These are phyloP conservation scores for Gamarada debralockiae DNA, from an alignment of 495 filamentous ascomycete species.

Conservation along the genomic window DNA sequence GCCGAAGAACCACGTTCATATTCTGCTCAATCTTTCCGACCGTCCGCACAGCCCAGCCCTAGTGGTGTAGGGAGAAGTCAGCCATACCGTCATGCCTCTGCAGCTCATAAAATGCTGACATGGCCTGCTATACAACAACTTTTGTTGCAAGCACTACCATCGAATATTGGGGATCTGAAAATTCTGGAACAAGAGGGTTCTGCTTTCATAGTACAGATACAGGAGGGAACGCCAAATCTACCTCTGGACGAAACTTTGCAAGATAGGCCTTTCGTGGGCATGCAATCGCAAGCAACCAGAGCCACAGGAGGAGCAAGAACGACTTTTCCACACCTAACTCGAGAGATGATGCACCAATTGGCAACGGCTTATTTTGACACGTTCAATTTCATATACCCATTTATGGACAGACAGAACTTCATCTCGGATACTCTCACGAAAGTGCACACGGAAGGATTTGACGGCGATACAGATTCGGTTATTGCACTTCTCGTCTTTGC, in stretches of 20 bases:
- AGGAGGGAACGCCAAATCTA: slow-evolving; percentile 32
- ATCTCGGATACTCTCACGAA: slow-evolving; percentile 39
- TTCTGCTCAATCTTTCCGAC: slow-evolving; percentile 9
- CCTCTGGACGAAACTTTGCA: slow-evolving; percentile 24
- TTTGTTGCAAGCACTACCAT: slow-evolving; percentile 25
- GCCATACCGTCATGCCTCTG: slow-evolving; percentile 45
- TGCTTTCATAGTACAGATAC: slow-evolving; percentile 39
- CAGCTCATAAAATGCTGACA: slow-evolving; percentile 52
- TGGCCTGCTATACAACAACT: slow-evolving; percentile 54
- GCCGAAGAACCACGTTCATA: slow-evolving; percentile 10
- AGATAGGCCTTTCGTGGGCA: slow-evolving; percentile 24
- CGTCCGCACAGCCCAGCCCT: slow-evolving; percentile 8
- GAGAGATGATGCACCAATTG: slow-evolving; percentile 46
- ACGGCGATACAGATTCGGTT: slow-evolving; percentile 42
- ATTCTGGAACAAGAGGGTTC: slow-evolving; percentile 40
- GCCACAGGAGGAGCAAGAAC: slow-evolving; percentile 14
- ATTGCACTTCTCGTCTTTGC: slow-evolving; percentile 54
- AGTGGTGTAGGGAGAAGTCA: slow-evolving; percentile 18
- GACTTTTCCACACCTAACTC: slow-evolving; percentile 32
- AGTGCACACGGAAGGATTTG: slow-evolving; percentile 45
- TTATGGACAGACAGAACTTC: slow-evolving; percentile 51
- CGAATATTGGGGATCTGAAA: slow-evolving; percentile 23
- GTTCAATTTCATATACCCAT: slow-evolving; percentile 51
- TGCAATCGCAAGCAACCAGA: slow-evolving; percentile 26
- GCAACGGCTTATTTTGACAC: slow-evolving; percentile 51